Evolutionary conservation across 2,329 filamentous ascomycete genomes (phyloP).

Genomic region (Lachnellula willkommii): DNA sequence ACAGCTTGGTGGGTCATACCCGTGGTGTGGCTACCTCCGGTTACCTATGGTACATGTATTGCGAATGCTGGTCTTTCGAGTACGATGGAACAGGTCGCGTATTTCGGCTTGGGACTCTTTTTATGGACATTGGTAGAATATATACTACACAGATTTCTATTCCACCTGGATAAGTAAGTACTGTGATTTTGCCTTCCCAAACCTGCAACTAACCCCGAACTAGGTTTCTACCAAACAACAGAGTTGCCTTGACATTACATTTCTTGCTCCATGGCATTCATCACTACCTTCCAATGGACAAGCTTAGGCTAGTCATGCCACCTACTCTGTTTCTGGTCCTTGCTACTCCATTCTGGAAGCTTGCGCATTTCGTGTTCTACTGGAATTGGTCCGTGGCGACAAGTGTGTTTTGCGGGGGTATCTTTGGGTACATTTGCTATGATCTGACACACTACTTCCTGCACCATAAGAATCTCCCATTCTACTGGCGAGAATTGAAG

Average conservation of each 20-base stretch:
- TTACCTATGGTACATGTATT: conserved; percentile 65
- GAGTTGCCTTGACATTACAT: conserved; percentile 77
- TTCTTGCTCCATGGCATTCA: conserved; percentile 96
- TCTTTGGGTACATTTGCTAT: conserved; percentile 95
- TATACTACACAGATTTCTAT: conserved; percentile 78
- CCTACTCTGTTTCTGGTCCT: conserved; percentile 80
- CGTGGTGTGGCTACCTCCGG: conserved; percentile 73
- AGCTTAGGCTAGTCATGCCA: conserved; percentile 94
- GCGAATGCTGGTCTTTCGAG: conserved; percentile 57
- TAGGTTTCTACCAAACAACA: conserved; percentile 85
- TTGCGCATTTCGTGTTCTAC: conserved; percentile 76
- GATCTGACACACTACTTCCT: conserved; percentile 98
- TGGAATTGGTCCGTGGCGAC: conserved; percentile 80
- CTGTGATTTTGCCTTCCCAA: neutral
- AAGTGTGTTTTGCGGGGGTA: conserved; percentile 77
- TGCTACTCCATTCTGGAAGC: conserved; percentile 84
- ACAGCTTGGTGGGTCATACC: conserved; percentile 94
- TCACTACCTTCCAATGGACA: conserved; percentile 99
- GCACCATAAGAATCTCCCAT: conserved; percentile 85
- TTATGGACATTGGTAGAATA: conserved; percentile 94
- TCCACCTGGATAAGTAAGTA: conserved; percentile 85
- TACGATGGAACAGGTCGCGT: conserved; percentile 45
- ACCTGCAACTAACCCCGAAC: conserved; percentile 25
- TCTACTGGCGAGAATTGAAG: conserved; percentile 88
- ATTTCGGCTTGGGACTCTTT: conserved; percentile 65